phyloP scores from a whole-genome alignment of 257 asterid species.

The Solanum tarapatanum region DNA sequence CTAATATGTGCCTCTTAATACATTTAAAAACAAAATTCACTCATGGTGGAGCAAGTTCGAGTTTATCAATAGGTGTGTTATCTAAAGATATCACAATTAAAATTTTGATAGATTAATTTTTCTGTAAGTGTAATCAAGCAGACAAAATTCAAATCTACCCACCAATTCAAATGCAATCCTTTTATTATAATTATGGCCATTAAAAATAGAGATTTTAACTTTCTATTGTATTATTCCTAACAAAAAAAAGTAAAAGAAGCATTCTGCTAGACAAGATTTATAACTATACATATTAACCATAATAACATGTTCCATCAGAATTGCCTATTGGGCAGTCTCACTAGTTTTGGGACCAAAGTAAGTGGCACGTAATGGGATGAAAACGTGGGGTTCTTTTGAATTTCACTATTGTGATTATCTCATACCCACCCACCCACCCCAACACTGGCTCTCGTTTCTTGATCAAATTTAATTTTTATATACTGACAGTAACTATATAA shows the following conservation, averaged over 20 bases:
- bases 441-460: not conserved
- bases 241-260: not conserved
- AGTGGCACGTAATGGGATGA: slow-evolving; percentile 21
- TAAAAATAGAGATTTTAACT: not conserved
- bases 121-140: not conserved
- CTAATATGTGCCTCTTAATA: not conserved
- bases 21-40: not conserved
- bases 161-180: not conserved
- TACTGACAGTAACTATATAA: not conserved
- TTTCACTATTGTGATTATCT: slow-evolving; percentile 6
- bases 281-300: not conserved
- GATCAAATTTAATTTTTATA: not conserved
- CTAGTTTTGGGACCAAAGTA: slow-evolving; percentile 15
- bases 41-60: not conserved
- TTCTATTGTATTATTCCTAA: not conserved
- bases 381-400: not conserved
- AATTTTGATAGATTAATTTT: not conserved
- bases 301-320: not conserved
- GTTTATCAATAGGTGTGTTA: not conserved
- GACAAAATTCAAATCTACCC: not conserved
- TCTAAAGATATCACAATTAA: not conserved
- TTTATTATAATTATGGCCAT: not conserved
- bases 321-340: not conserved
- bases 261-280: not conserved
- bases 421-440: not conserved